These are phyloP conservation scores for Rhynchosporium graminicola DNA, from an alignment of 2,329 filamentous ascomycete species.

Conservation along the genomic window DNA sequence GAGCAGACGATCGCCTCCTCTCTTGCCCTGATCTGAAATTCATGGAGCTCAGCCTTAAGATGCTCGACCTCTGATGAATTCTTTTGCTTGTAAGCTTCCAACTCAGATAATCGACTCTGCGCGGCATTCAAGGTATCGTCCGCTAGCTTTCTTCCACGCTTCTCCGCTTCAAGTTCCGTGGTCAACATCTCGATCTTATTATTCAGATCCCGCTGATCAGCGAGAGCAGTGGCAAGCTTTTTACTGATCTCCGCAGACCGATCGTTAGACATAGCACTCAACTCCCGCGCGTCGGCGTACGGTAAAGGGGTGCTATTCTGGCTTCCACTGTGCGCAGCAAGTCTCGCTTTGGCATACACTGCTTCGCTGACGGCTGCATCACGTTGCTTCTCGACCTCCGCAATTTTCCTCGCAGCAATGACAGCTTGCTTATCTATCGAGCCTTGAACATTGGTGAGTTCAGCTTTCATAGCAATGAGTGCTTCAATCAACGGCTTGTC, in stretches of 20 bases:
- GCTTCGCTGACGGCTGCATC: slow-evolving; percentile 94
- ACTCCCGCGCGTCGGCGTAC: slow-evolving; percentile 57
- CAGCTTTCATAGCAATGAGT: slow-evolving; percentile 84
- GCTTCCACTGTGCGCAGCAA: slow-evolving; percentile 78
- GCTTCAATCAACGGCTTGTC: slow-evolving; percentile 92
- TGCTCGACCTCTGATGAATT: slow-evolving; percentile 83
- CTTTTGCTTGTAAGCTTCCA: slow-evolving; percentile 82
- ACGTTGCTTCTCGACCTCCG: slow-evolving; percentile 90
- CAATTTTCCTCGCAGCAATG: slow-evolving; percentile 83
- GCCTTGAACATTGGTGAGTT: slow-evolving; percentile 84
- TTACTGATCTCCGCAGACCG: slow-evolving; percentile 74
- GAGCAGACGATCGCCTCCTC: slow-evolving; percentile 78
- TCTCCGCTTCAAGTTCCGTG: slow-evolving; percentile 78
- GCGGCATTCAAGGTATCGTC: slow-evolving; percentile 85
- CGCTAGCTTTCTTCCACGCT: slow-evolving; percentile 75
- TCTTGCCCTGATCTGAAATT: slow-evolving; percentile 73
- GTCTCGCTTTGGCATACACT: slow-evolving; percentile 89
- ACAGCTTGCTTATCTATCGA: slow-evolving; percentile 88
- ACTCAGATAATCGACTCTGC: slow-evolving; percentile 77
- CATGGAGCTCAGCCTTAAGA: slow-evolving; percentile 81
- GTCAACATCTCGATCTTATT: slow-evolving; percentile 69
- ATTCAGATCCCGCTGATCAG: slow-evolving; percentile 78
- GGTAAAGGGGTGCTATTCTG: slow-evolving; percentile 60
- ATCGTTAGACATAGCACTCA: slow-evolving; percentile 59
- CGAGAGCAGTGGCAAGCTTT: slow-evolving; percentile 80